A percentile compares a stretch with the other conserved stretches of the same genome.
Evolutionary conservation across 148 eudicot genomes (phyloP).

Genomic region (Simmondsia chinensis): DNA sequence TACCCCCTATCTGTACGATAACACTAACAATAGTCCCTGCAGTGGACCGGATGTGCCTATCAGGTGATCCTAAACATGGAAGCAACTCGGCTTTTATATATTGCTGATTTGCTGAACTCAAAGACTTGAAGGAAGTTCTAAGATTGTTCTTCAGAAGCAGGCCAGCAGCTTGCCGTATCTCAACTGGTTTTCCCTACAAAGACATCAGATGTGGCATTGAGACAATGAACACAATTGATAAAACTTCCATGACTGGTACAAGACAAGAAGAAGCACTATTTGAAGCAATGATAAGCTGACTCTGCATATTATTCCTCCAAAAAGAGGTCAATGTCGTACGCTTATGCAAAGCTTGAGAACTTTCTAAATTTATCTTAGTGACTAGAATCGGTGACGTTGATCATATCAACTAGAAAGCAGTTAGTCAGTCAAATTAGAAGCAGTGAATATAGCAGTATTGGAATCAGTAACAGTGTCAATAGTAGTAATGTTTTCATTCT

Average conservation of each 20-base stretch:
- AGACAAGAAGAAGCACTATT: background rate
- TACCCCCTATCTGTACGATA: slow-evolving; percentile 76
- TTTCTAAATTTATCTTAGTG: too few relatives aligned
- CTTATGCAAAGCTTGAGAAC: too few relatives aligned
- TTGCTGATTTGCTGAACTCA: slow-evolving; percentile 63
- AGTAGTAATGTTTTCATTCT: too few relatives aligned
- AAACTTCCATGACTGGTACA: too few relatives aligned
- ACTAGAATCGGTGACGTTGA: too few relatives aligned
- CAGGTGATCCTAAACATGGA: slow-evolving; percentile 84
- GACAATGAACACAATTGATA: background rate
- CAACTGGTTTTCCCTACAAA: slow-evolving; percentile 66
- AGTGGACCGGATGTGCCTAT: slow-evolving; percentile 75
- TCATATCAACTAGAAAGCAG: too few relatives aligned
- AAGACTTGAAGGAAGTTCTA: slow-evolving; percentile 49
- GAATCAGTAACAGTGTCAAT: too few relatives aligned
- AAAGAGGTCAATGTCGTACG: background rate
- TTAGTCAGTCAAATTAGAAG: too few relatives aligned
- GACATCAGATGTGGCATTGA: background rate
- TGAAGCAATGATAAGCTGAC: too few relatives aligned
- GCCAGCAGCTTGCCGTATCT: slow-evolving; percentile 95
- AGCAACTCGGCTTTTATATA: slow-evolving; percentile 74
- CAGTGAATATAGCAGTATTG: too few relatives aligned
- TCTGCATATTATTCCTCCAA: background rate
- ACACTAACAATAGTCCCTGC: slow-evolving; percentile 85
- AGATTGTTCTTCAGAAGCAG: slow-evolving; percentile 89